Percentiles rank a stretch among this genome's conserved stretches.
These are phyloP conservation scores for Tirmania nivea DNA, from an alignment of 495 filamentous ascomycete species.

Conservation along the genomic window DNA sequence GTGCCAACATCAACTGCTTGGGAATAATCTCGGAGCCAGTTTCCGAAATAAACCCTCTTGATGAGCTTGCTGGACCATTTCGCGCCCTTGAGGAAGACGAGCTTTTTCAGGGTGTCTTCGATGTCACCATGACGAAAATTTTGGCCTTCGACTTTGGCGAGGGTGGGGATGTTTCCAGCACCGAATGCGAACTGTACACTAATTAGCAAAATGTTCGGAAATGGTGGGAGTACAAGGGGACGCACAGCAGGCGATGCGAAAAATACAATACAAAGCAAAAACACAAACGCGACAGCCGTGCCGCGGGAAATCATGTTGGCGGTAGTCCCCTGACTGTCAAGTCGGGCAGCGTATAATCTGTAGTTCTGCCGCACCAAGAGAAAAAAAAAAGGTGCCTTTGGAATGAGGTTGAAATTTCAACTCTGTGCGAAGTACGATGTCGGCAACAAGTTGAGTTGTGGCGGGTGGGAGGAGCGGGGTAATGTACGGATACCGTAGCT, in stretches of 20 bases:
- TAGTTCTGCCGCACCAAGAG: too few species aligned
- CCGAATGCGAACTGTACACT: constrained; percentile 42
- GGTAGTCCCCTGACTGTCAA: background rate
- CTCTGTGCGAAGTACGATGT: too few species aligned
- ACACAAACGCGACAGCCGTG: background rate
- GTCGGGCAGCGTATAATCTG: too few species aligned
- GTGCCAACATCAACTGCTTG: constrained; percentile 86
- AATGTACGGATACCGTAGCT: too few species aligned
- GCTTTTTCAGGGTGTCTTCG: constrained; percentile 61
- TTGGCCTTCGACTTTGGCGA: constrained; percentile 77
- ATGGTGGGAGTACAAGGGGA: background rate
- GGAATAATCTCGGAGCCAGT: constrained; percentile 56
- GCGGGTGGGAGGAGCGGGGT: too few species aligned
- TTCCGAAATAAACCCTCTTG: constrained; percentile 81
- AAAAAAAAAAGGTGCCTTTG: too few species aligned
- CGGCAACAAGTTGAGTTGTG: too few species aligned
- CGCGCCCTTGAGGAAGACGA: constrained; percentile 70
- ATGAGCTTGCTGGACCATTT: constrained; percentile 90
- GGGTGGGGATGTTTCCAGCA: constrained; percentile 86
- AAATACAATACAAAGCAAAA: background rate
- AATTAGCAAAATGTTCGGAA: too few species aligned
- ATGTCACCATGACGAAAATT: constrained; percentile 83
- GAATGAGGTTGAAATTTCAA: too few species aligned
- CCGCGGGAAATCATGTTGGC: background rate
- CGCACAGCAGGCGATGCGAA: background rate